A percentile compares a stretch with the other conserved stretches of the same genome.
phyloP scores from a whole-genome alignment of 164 flowering plant species.

The Vitis cinerea region DNA sequence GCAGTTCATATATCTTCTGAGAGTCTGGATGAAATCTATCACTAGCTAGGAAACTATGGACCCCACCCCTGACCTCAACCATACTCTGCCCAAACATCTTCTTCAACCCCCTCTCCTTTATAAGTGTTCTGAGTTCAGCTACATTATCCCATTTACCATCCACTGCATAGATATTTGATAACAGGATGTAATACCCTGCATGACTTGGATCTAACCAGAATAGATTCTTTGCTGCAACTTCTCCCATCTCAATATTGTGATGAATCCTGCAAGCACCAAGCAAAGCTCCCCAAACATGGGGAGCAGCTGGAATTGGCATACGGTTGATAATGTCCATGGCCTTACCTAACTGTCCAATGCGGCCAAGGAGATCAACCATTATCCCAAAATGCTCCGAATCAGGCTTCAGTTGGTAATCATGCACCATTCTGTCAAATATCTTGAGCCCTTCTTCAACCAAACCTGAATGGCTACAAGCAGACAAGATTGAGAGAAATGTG shows the following conservation, averaged over 20 bases:
- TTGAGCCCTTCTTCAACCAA: slow-evolving; percentile 46
- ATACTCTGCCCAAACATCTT: slow-evolving; percentile 39
- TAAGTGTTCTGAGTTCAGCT: slow-evolving; percentile 25
- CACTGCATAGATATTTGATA: slow-evolving; percentile 50
- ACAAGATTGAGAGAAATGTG: slow-evolving; percentile 49
- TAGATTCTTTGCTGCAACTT: slow-evolving; percentile 41
- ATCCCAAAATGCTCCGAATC: slow-evolving; percentile 46
- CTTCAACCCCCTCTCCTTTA: slow-evolving; percentile 39
- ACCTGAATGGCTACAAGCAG: slow-evolving; percentile 65
- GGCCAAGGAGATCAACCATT: slow-evolving; percentile 61
- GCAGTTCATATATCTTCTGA: slow-evolving; percentile 22
- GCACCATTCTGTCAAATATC: slow-evolving; percentile 43
- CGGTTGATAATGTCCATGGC: slow-evolving; percentile 41
- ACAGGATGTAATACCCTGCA: slow-evolving; percentile 46
- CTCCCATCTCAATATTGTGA: slow-evolving; percentile 39
- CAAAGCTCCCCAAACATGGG: slow-evolving; percentile 61
- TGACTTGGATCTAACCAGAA: slow-evolving; percentile 38
- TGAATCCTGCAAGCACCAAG: slow-evolving; percentile 59
- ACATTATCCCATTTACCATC: slow-evolving; percentile 45
- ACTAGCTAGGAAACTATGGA: slow-evolving; percentile 31
- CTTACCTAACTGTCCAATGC: slow-evolving; percentile 41
- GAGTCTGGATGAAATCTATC: slow-evolving; percentile 25
- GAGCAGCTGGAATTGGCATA: slow-evolving; percentile 34
- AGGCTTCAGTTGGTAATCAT: slow-evolving; percentile 29
- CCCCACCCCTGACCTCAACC: slow-evolving; percentile 29